Evolutionary conservation across 225 moss, liverwort and hornwort genomes (phyloP), one percentile per base, ranked within the genome.

Genomic region (Antitrichia curtipendula): DNA sequence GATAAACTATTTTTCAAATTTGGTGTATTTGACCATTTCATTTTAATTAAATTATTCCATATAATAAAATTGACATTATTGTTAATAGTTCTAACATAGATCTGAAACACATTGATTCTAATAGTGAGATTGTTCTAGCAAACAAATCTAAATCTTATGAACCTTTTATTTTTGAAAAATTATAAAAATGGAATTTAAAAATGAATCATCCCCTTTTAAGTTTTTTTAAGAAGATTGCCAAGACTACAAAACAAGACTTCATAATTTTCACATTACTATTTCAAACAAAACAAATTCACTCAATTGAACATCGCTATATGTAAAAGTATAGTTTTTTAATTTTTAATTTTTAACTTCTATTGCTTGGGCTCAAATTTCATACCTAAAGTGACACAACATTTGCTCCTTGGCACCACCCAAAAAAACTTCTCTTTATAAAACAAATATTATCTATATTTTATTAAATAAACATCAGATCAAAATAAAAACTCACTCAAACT

Each of bases 381-480:
- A 12, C 10, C 4, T 31, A 19, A 31, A 47, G 6, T 0, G 0
- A 12, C 7, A 47, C 47, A 73, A 47, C 11, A 31, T 31, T 31
- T 73, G 0, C 11, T 47, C 2, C 2, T 0, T 3, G 0, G 27
- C 4, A 73, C 11, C 0, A 16, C 27, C 0, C 43, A 1, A 17
- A n/a, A n/a, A 20, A 43, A 43, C 10, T 45, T 18, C 0, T 47
- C 29, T 72, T 9, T 11, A 31, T 73, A 1, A 47, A 31, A 11
- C 2, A 29, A 11, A 4, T 19, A 11, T 1, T 31, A 31, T 47
- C 18, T 17, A 45, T 3, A 19, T 11, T 29, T 40, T 13, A 10
- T 38, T 11, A 7, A 12, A 19, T 31, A 4, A 31, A 49, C 19
- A 20, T 12, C 31, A 73, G 19, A 0, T 49, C 31, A 49, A 11